A percentile compares a stretch with the other conserved stretches of the same genome.
phyloP scores from a whole-genome alignment of 2,329 filamentous ascomycete species.

The Colletotrichum simmondsii region DNA sequence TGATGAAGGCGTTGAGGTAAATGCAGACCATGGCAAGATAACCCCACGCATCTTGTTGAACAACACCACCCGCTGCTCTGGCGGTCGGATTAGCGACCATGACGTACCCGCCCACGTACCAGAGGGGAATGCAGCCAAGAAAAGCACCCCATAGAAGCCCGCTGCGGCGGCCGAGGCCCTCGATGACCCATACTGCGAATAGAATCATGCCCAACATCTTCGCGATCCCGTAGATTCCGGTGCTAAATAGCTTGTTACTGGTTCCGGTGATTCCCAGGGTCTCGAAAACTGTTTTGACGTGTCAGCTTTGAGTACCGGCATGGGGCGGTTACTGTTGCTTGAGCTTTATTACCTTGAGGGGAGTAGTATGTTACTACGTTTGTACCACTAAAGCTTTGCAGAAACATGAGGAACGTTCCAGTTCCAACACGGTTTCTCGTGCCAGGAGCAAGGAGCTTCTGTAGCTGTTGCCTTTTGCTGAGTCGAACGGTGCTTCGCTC shows the following conservation, averaged over 20 bases:
- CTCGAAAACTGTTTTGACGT: slow-evolving; percentile 44
- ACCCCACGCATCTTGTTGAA: slow-evolving; percentile 52
- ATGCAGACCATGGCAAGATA: slow-evolving; percentile 58
- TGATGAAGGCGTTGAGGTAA: slow-evolving; percentile 55
- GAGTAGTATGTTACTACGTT: no score
- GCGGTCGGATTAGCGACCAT: slow-evolving; percentile 44
- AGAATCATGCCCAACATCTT: slow-evolving; percentile 51
- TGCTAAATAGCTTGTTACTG: slow-evolving; percentile 47
- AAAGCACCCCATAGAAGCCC: slow-evolving; percentile 56
- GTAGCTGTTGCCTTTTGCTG: slow-evolving; percentile 42
- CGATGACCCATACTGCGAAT: slow-evolving; percentile 57
- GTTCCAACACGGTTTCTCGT: slow-evolving; percentile 58
- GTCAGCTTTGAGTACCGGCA: no score
- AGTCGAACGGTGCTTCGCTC: slow-evolving; percentile 49
- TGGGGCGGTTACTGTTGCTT: no score
- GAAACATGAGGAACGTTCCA: slow-evolving; percentile 62
- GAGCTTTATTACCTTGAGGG: no score
- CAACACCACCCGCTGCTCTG: slow-evolving; percentile 57
- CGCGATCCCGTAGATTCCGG: slow-evolving; percentile 53
- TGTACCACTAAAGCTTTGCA: slow-evolving; percentile 44
- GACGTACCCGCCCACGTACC: slow-evolving; percentile 52
- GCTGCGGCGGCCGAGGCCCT: slow-evolving; percentile 58
- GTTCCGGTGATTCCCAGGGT: slow-evolving; percentile 49
- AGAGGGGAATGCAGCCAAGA: slow-evolving; percentile 51
- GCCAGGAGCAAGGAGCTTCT: slow-evolving; percentile 47